Percentiles rank a stretch among this genome's conserved stretches.
Evolutionary conservation across 257 asterid genomes (phyloP).

Genomic region (Nicotiana paniculata): DNA sequence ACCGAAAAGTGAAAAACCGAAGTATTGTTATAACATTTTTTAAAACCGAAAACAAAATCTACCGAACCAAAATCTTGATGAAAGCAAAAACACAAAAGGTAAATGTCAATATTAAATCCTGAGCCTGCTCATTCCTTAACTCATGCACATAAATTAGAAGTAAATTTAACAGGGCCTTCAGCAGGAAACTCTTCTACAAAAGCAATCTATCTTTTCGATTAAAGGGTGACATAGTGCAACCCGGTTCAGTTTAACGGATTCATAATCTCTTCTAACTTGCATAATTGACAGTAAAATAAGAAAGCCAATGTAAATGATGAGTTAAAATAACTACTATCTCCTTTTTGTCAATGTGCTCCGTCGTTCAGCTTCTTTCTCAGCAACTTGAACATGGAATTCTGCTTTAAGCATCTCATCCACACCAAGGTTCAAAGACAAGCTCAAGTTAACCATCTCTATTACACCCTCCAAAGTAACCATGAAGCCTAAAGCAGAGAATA

Average conservation of each 20-base stretch:
- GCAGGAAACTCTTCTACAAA: background rate
- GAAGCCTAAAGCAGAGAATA: constrained; percentile 66
- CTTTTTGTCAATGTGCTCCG: constrained; percentile 39
- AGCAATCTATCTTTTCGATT: background rate
- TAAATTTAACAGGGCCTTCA: background rate
- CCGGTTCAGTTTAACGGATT: background rate
- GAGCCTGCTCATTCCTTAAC: background rate
- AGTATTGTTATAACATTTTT: no score
- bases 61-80: no score
- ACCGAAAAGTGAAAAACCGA: no score
- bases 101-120: background rate
- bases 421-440: constrained; percentile 46
- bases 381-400: constrained; percentile 73
- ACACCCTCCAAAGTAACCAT: constrained; percentile 52
- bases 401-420: constrained; percentile 86
- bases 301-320: background rate
- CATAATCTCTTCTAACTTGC: constrained; percentile 1
- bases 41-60: no score
- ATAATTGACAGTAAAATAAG: background rate
- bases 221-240: background rate
- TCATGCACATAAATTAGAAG: background rate
- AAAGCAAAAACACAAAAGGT: background rate
- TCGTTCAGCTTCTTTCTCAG: constrained; percentile 80
- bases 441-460: constrained; percentile 43
- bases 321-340: constrained; percentile 19